These are phyloP conservation scores for Rhododendron molle DNA, from an alignment of 148 eudicot species.

Conservation along the genomic window DNA sequence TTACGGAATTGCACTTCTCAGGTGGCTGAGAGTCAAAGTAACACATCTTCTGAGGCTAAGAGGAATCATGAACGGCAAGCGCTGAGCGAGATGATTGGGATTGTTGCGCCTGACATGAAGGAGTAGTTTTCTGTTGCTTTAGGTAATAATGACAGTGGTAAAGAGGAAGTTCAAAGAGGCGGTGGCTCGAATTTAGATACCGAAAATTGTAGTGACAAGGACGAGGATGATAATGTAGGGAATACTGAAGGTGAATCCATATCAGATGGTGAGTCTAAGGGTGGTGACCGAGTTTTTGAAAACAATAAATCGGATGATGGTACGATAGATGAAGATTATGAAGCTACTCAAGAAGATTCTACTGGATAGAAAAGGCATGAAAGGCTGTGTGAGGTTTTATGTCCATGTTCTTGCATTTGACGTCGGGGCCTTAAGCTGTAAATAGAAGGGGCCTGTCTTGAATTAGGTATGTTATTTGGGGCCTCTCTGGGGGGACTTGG, in stretches of 20 bases:
- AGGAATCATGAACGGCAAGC: slow-evolving; percentile 48
- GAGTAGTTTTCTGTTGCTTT: slow-evolving; percentile 52
- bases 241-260: slow-evolving; percentile 22
- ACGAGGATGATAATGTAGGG: slow-evolving; percentile 26
- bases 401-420: too few relatives aligned
- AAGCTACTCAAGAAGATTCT: too few relatives aligned
- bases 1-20: slow-evolving; percentile 40
- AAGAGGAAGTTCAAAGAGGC: slow-evolving; percentile 29
- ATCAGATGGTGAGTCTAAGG: slow-evolving; percentile 62
- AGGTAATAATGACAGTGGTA: slow-evolving; percentile 17
- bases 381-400: too few relatives aligned
- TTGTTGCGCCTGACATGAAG: slow-evolving; percentile 72
- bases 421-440: too few relatives aligned
- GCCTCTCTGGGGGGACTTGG: too few relatives aligned
- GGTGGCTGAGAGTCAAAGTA: slow-evolving; percentile 65
- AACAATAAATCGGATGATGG: slow-evolving; percentile 16
- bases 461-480: too few relatives aligned
- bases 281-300: slow-evolving; percentile 22
- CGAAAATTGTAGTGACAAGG: slow-evolving; percentile 47
- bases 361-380: too few relatives aligned
- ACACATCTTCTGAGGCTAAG: slow-evolving; percentile 23
- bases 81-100: slow-evolving; percentile 74
- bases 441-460: too few relatives aligned
- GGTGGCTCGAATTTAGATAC: slow-evolving; percentile 51
- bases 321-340: slow-evolving; percentile 48